Conservation (phyloP, 2,329 filamentous ascomycete species). For the Phaeosphaeriaceae sp. region DNA sequence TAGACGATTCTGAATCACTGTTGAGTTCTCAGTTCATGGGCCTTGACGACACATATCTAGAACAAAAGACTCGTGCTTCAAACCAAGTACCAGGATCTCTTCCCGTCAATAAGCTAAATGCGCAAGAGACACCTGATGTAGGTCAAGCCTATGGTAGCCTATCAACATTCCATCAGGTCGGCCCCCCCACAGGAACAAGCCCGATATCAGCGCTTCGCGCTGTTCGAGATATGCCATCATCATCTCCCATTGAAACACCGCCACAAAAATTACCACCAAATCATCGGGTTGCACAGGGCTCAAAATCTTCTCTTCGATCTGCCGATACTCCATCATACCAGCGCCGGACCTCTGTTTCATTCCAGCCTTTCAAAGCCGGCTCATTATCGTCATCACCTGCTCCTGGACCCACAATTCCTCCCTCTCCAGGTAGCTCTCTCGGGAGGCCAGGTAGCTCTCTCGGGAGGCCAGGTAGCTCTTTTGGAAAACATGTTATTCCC, state of each 20-base stretch:
- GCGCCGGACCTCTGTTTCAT: constrained; percentile 82
- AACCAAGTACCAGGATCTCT: constrained; percentile 73
- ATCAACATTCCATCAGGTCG: constrained; percentile 84
- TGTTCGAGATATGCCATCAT: constrained; percentile 62
- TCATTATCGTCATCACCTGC: constrained; percentile 88
- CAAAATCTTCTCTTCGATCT: constrained; percentile 57
- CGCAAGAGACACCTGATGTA: constrained; percentile 61
- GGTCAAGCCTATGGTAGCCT: constrained; percentile 88
- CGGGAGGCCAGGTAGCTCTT: constrained; percentile 42
- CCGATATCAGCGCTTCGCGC: constrained; percentile 83
- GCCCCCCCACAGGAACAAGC: constrained; percentile 77
- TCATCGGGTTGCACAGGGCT: constrained; percentile 53
- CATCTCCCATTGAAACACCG: constrained; percentile 58
- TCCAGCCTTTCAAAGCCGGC: constrained; percentile 95
- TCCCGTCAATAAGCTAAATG: constrained; percentile 63
- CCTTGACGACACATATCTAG: constrained; percentile 85
- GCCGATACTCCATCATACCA: constrained; percentile 60
- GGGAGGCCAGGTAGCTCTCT: constrained; percentile 55
- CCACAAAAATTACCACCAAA: constrained; percentile 58
- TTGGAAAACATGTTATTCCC: constrained; percentile 27
- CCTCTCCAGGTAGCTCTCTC: constrained; percentile 59
- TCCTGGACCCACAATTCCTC: constrained; percentile 57
- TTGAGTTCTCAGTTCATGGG: constrained; percentile 94
- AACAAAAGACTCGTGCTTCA: constrained; percentile 66
- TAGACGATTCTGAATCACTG: constrained; percentile 89